Conservation (phyloP, 2,329 filamentous ascomycete species). For the Aspergillus fumigatus region DNA sequence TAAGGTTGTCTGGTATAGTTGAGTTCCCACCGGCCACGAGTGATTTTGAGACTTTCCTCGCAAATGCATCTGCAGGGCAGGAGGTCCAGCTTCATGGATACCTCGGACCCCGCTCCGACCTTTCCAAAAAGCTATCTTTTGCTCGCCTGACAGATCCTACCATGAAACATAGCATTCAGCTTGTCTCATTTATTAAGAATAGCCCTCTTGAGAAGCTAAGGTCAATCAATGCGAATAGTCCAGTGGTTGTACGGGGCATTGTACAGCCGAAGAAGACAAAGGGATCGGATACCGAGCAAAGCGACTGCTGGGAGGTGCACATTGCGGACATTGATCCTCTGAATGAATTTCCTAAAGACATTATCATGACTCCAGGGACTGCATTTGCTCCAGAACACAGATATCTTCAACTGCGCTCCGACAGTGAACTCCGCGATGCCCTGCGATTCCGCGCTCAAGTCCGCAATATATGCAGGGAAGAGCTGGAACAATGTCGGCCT, state of each 20-base stretch:
- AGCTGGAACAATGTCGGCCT: slow-evolving; percentile 50
- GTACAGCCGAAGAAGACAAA: slow-evolving; percentile 40
- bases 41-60: slow-evolving; percentile 35
- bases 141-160: slow-evolving; percentile 51
- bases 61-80: slow-evolving; percentile 28
- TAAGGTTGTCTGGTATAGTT: slow-evolving; percentile 31
- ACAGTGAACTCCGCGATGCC: slow-evolving; percentile 60
- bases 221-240: slow-evolving; percentile 46
- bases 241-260: slow-evolving; percentile 51
- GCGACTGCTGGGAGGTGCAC: slow-evolving; percentile 53
- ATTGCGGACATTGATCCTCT: slow-evolving; percentile 61
- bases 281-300: slow-evolving; percentile 22
- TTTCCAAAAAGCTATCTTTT: slow-evolving; percentile 68
- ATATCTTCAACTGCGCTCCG: slow-evolving; percentile 80
- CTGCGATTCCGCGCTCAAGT: slow-evolving; percentile 66
- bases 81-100: slow-evolving; percentile 64
- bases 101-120: slow-evolving; percentile 61
- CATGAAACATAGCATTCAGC: slow-evolving; percentile 45
- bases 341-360: slow-evolving; percentile 68
- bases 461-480: slow-evolving; percentile 49
- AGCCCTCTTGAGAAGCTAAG: slow-evolving; percentile 40
- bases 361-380: slow-evolving; percentile 70
- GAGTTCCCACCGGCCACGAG: slow-evolving; percentile 43
- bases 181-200: slow-evolving; percentile 43
- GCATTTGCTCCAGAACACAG: slow-evolving; percentile 70